A percentile compares a stretch with the other conserved stretches of the same genome.
Conservation (phyloP, 805 yeast species). For the Pichia manshurica region DNA sequence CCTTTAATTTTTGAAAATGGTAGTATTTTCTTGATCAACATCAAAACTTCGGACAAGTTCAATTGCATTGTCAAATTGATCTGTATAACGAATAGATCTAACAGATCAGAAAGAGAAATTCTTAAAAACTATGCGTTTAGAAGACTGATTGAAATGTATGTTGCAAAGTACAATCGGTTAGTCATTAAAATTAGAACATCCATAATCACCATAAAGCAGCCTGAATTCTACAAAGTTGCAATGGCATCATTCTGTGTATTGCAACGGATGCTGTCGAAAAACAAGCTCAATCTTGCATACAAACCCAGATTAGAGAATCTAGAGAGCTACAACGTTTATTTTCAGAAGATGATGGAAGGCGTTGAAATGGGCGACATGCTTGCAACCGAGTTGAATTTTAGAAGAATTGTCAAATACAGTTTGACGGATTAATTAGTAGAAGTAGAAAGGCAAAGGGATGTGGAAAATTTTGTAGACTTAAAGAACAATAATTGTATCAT, state of each 20-base stretch:
- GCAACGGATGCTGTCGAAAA: slow-evolving; percentile 24
- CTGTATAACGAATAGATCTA: slow-evolving; percentile 23
- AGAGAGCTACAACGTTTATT: slow-evolving; percentile 24
- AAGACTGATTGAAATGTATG: slow-evolving; percentile 29
- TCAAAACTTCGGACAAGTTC: slow-evolving; percentile 19
- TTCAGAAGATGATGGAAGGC: slow-evolving; percentile 28
- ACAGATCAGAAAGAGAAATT: slow-evolving; percentile 25
- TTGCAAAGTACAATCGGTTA: slow-evolving; percentile 24
- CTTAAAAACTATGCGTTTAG: slow-evolving; percentile 24
- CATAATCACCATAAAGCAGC: slow-evolving; percentile 18
- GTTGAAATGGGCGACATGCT: slow-evolving; percentile 15
- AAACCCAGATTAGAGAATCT: slow-evolving; percentile 19
- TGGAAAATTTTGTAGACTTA: too few relatives aligned
- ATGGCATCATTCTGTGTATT: slow-evolving; percentile 25
- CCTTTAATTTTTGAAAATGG: slow-evolving; percentile 30
- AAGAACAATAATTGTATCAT: too few relatives aligned
- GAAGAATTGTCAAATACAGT: slow-evolving; percentile 7
- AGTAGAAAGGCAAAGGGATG: too few relatives aligned
- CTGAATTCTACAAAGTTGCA: slow-evolving; percentile 23
- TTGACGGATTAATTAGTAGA: not conserved
- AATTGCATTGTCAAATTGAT: slow-evolving; percentile 18
- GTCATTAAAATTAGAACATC: slow-evolving; percentile 22
- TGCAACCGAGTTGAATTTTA: slow-evolving; percentile 13
- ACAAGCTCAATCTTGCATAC: slow-evolving; percentile 19
- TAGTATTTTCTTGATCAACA: slow-evolving; percentile 25